Base-by-base conservation (phyloP, 176 grass and related monocot genomes). In the Alopecurus myosuroides region DNA sequence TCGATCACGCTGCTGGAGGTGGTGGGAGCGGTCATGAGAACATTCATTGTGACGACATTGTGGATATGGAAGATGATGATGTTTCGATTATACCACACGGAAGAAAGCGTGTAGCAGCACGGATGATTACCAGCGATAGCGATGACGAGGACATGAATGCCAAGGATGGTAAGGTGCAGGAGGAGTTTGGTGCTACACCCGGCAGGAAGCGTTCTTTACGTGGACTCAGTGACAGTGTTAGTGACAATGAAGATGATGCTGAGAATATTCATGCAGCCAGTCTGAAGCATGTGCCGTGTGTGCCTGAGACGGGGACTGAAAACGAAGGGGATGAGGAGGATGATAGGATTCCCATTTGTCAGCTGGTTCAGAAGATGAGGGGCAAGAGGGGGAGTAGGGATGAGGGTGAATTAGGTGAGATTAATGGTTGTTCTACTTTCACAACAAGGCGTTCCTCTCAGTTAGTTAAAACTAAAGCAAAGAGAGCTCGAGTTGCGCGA, bases 311-410 rank as follows among this genome's bases (percentile, higher is more conserved):
- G 10, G 68, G 82, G 37, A 83, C 70, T 25, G 81, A 87, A 78
- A 13, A 45, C 2, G 42, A 77, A 1, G 61, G 31, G 60, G 23
- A 60, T 11, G 25, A 60, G 11, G 52, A 88, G 33, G 83, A 85
- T 79, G 85, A 90, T 83, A 78, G 20, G 66, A 76, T 85, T 66
- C 84, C 81, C 18, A 94, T 91, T 51, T 11, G 37, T 61, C 44
- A 92, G 57, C 69, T 85, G 76, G 40, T 90, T 13, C 85, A 87
- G 73, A 74, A 69, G 53, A 86, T 53, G 80, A 86, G 37, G 44
- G 29, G 22, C 33, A 9, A 61, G 13, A 74, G 17, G 45, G 48
- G 9, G 44, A 45, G 45, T 17, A 48, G 45, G 45, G 45, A 48
- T 48, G 45, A 17, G 26, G 66, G 84, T 78, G 28, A 65, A 81